phyloP scores from a whole-genome alignment of 2,329 filamentous ascomycete genomes.

The Bipolaris bicolor region DNA sequence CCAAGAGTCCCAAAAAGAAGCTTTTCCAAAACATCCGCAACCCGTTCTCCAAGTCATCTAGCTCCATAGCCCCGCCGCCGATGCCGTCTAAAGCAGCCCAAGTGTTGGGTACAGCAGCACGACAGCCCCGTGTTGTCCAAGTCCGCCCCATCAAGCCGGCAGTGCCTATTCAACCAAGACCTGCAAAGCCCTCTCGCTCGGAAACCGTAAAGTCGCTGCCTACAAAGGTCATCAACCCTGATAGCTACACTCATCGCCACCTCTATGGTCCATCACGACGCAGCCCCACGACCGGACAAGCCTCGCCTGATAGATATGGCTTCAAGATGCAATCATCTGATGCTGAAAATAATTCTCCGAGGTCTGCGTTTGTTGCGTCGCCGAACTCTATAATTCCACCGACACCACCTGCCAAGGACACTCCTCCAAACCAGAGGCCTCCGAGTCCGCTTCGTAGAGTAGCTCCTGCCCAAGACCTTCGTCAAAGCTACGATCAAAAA shows the following conservation, averaged over 20 bases:
- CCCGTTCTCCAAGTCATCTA: slow-evolving; percentile 29
- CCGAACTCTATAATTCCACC: slow-evolving; percentile 38
- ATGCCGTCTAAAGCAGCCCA: slow-evolving; percentile 41
- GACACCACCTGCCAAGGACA: slow-evolving; percentile 54
- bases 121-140: slow-evolving; percentile 20
- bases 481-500: slow-evolving; percentile 19
- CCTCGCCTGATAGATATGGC: slow-evolving; percentile 17
- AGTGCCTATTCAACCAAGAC: slow-evolving; percentile 11
- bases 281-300: slow-evolving; percentile 8
- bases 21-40: slow-evolving; percentile 46
- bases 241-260: slow-evolving; percentile 17
- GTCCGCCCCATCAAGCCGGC: slow-evolving; percentile 26
- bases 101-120: slow-evolving; percentile 41
- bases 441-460: slow-evolving; percentile 29
- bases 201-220: slow-evolving; percentile 38
- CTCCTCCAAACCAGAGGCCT: slow-evolving; percentile 34
- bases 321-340: slow-evolving; percentile 8
- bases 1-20: slow-evolving; percentile 51
- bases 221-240: slow-evolving; percentile 23
- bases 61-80: slow-evolving; percentile 8
- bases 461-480: slow-evolving; percentile 20
- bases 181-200: slow-evolving; percentile 26
- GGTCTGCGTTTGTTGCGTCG: slow-evolving; percentile 3
- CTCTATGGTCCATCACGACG: slow-evolving; percentile 3
- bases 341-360: slow-evolving; percentile 7